phyloP scores from a whole-genome alignment of 169 alveolate species.

The Plasmodium cynomolgi region DNA sequence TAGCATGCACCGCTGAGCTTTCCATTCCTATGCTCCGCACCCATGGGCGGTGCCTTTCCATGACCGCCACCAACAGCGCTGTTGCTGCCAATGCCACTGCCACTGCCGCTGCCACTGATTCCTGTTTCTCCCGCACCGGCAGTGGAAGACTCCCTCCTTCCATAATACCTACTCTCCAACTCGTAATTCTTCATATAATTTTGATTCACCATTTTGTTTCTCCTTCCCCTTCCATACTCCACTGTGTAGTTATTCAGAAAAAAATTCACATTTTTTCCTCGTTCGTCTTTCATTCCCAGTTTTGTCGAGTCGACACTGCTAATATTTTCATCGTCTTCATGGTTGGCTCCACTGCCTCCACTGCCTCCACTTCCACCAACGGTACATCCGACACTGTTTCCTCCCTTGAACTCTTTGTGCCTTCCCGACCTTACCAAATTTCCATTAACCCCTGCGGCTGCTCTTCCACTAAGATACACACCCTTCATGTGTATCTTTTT shows the following conservation, averaged over 20 bases:
- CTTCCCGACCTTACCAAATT: not conserved
- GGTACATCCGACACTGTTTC: not conserved
- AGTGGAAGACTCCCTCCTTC: slow-evolving; percentile 1
- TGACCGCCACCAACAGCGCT: not conserved
- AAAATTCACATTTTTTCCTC: slow-evolving; percentile 8
- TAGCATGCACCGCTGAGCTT: not conserved
- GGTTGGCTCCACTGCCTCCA: not conserved
- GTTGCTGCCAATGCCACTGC: not conserved
- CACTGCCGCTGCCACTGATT: not conserved
- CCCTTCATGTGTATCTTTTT: slow-evolving; percentile 5
- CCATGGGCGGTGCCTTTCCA: not conserved
- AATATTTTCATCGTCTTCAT: not conserved
- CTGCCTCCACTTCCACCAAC: too few species aligned
- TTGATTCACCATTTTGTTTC: slow-evolving; percentile 21
- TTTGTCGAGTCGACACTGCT: not conserved
- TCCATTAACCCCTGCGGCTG: not conserved
- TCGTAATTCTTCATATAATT: slow-evolving; percentile 28
- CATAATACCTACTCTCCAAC: slow-evolving; percentile 8
- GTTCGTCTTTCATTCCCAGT: slow-evolving; percentile 1
- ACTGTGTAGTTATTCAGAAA: not conserved
- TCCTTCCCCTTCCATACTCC: slow-evolving; percentile 55
- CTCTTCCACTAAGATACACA: not conserved
- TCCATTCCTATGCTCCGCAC: not conserved
- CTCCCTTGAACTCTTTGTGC: not conserved
- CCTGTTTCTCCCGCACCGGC: not conserved